Conservation (phyloP, 345 rosid genomes). For the Gossypium rotundifolium region DNA sequence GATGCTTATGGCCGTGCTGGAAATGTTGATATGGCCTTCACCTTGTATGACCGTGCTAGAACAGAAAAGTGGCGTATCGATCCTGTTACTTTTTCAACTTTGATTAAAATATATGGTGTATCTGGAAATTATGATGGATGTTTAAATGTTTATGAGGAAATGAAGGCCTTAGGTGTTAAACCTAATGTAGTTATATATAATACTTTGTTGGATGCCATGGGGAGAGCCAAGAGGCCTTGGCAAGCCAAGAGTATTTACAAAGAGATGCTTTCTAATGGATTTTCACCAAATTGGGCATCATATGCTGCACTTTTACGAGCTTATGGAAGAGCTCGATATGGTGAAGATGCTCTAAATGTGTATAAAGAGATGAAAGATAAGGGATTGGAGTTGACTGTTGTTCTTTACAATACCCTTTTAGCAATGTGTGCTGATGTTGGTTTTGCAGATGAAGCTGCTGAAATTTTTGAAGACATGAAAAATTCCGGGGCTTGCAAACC, state of each 20-base stretch:
- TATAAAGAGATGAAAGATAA: slow-evolving; percentile 84
- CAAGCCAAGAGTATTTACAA: slow-evolving; percentile 63
- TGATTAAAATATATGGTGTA: slow-evolving; percentile 62
- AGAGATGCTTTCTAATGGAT: slow-evolving; percentile 60
- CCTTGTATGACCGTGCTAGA: slow-evolving; percentile 87
- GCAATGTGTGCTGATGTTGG: slow-evolving; percentile 93
- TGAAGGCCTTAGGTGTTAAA: slow-evolving; percentile 76
- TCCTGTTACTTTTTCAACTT: slow-evolving; percentile 51
- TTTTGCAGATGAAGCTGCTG: slow-evolving; percentile 52
- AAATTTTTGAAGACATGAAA: slow-evolving; percentile 69
- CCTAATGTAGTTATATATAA: slow-evolving; percentile 63
- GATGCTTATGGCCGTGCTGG: slow-evolving; percentile 81
- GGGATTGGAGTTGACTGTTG: slow-evolving; percentile 45
- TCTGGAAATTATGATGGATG: slow-evolving; percentile 83
- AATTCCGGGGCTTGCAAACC: slow-evolving; percentile 49
- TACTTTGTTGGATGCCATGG: slow-evolving; percentile 82
- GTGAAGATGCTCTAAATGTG: slow-evolving; percentile 59
- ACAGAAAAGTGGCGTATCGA: slow-evolving; percentile 78
- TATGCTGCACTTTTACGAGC: slow-evolving; percentile 73
- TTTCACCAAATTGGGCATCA: slow-evolving; percentile 53
- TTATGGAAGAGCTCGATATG: slow-evolving; percentile 75
- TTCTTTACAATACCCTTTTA: slow-evolving; percentile 75
- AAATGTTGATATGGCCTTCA: slow-evolving; percentile 64
- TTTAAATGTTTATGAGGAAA: slow-evolving; percentile 84
- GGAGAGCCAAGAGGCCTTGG: slow-evolving; percentile 96